phyloP scores from a whole-genome alignment of 164 flowering plant genomes.

The Aristolochia contorta region DNA sequence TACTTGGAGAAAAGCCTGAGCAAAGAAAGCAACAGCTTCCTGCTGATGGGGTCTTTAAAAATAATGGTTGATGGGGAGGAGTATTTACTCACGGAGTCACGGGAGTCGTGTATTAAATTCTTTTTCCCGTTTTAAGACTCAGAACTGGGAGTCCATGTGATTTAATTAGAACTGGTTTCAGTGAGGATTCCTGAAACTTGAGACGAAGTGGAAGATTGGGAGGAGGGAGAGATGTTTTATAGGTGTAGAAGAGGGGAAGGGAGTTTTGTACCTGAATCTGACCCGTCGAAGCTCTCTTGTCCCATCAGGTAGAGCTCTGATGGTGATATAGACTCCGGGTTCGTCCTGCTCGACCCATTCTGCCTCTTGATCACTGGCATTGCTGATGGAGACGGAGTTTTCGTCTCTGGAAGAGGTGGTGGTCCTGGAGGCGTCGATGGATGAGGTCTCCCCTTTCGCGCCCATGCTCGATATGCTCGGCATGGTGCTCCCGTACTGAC shows the following conservation, averaged over 20 bases:
- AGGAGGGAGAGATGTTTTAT: too few relatives aligned
- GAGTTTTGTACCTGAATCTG: slow-evolving; percentile 68
- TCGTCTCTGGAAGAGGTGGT: slow-evolving; percentile 91
- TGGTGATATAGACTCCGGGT: slow-evolving; percentile 94
- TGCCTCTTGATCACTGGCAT: slow-evolving; percentile 79
- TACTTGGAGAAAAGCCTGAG: too few relatives aligned
- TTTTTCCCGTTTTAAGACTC: too few relatives aligned
- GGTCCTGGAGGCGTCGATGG: slow-evolving; percentile 70
- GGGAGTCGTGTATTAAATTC: too few relatives aligned
- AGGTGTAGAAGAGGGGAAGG: background rate
- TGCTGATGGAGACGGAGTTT: slow-evolving; percentile 71
- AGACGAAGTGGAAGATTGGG: too few relatives aligned
- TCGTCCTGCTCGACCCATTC: slow-evolving; percentile 98
- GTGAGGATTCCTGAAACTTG: background rate
- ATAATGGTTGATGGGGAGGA: too few relatives aligned
- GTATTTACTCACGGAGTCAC: too few relatives aligned
- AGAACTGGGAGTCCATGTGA: too few relatives aligned
- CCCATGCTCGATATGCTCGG: slow-evolving; percentile 34
- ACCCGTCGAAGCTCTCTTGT: slow-evolving; percentile 91
- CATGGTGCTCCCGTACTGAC: slow-evolving; percentile 35
- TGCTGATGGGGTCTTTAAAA: too few relatives aligned
- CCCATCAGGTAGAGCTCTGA: slow-evolving; percentile 85
- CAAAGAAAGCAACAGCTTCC: too few relatives aligned
- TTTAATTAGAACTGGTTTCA: too few relatives aligned
- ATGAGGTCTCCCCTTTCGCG: slow-evolving; percentile 38